Evolutionary conservation across 352 stramenopile genomes (phyloP), one percentile per base, ranked within the genome.

Genomic region (Blastocystis sp.): DNA sequence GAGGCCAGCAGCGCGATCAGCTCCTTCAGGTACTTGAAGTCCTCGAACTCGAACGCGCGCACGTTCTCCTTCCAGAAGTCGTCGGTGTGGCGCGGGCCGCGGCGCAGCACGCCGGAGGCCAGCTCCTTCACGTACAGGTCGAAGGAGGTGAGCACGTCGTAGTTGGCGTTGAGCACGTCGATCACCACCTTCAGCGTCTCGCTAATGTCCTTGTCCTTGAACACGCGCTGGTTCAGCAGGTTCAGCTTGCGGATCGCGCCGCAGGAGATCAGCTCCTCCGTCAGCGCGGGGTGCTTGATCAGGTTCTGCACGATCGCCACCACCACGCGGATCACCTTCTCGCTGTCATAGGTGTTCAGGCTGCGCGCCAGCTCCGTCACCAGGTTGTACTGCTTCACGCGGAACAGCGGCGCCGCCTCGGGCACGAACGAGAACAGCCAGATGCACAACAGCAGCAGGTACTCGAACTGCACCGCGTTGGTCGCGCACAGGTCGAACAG

Each of bases 51-150:
- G 61, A 84, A 84, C 54, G 74, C n/a, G 42, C 74, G 74, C 59
- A 84, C 61, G 61, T 84, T 84, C 74, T 84, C 74, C 74, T 84
- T 69, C 74, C 74, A 84, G 74, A 84, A 84, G 34, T 84, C 74
- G 19, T 54, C 74, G 1, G 74, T 68, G 74, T 84, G 74, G 42
- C 74, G 74, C 38, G 74, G 74, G 3, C 74, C 74, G 21, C 6
- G 6, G 40, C 48, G 74, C 52, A 84, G 61, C n/a, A 68, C 45
- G 24, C 74, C 74, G 1, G 74, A 57, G 2, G 28, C 74, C 21
- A 69, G 48, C 61, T 84, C 74, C 42, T 70, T 68, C 34, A 57
- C 60, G 61, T 84, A 84, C 4, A 84, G 61, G 24, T 84, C 74
- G 54, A 84, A 84, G 17, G 74, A 84, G 61, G 74, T 84, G 0